Conservation (phyloP, 2,329 filamentous ascomycete genomes). For the Cyclaneusma minus region DNA sequence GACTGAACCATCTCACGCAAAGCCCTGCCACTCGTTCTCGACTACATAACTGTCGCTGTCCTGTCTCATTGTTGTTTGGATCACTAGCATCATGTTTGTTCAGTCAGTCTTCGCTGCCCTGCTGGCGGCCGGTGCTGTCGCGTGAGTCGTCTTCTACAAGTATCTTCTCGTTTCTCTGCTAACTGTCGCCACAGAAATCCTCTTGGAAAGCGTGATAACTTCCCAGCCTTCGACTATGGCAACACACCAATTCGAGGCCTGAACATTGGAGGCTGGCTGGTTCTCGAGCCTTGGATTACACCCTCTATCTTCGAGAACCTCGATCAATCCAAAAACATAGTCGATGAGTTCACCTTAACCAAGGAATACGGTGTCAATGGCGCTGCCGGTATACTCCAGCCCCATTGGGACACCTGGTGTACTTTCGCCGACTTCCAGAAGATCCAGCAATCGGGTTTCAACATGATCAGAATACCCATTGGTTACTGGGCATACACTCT, state of each 20-base stretch:
- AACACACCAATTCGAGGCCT: conserved; percentile 27
- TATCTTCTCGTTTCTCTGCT: neutral
- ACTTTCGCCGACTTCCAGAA: conserved; percentile 33
- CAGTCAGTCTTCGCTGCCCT: conserved; percentile 6
- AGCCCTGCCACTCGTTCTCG: too few species aligned
- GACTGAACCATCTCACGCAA: too few species aligned
- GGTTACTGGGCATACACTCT: conserved; percentile 44
- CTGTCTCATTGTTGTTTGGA: too few species aligned
- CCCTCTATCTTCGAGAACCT: conserved; percentile 34
- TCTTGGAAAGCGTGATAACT: conserved; percentile 15
- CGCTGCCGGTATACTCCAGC: conserved; percentile 32
- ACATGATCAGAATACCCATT: conserved; percentile 40
- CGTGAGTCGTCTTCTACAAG: neutral
- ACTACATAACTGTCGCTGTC: too few species aligned
- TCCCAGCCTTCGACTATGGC: conserved; percentile 33
- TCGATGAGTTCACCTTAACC: conserved; percentile 19
- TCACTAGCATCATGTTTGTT: conserved; percentile 10
- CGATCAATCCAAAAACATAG: conserved; percentile 16
- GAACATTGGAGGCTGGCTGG: conserved; percentile 22
- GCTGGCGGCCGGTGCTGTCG: conserved; percentile 4
- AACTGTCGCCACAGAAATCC: conserved; percentile 4
- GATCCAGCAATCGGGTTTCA: conserved; percentile 39
- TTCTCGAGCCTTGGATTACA: conserved; percentile 32
- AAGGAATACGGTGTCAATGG: conserved; percentile 29
- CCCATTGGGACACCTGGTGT: conserved; percentile 25